These are phyloP conservation scores for Phytophthora foliorum DNA, from an alignment of 352 stramenopile genomes.

Conservation along the genomic window DNA sequence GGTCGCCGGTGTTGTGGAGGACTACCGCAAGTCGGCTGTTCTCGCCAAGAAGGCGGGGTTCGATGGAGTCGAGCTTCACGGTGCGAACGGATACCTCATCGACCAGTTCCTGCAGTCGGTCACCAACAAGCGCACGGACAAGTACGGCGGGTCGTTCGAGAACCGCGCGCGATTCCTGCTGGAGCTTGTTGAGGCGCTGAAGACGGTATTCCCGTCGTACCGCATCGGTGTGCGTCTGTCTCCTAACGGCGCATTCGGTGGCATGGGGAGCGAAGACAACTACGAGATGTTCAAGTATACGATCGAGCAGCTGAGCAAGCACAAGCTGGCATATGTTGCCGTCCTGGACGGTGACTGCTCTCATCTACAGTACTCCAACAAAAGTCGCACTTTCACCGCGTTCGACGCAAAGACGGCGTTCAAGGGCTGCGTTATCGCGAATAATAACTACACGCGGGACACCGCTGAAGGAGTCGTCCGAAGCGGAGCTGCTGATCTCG, in stretches of 20 bases:
- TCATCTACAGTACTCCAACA: slow-evolving; percentile 26
- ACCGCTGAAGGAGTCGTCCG: slow-evolving; percentile 43
- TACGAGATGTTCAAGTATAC: slow-evolving; percentile 48
- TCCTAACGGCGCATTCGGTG: slow-evolving; percentile 36
- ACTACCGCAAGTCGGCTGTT: slow-evolving; percentile 66
- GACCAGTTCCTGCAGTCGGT: slow-evolving; percentile 87
- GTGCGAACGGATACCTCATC: slow-evolving; percentile 92
- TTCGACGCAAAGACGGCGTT: slow-evolving; percentile 41
- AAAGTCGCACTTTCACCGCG: slow-evolving; percentile 33
- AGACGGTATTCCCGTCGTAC: slow-evolving; percentile 29
- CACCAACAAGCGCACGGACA: slow-evolving; percentile 82
- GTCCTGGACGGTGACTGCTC: slow-evolving; percentile 29
- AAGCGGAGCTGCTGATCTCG: slow-evolving; percentile 43
- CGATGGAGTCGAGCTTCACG: slow-evolving; percentile 66
- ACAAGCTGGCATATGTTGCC: slow-evolving; percentile 46
- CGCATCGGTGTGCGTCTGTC: slow-evolving; percentile 45
- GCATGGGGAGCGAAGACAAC: slow-evolving; percentile 54
- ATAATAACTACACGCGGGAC: slow-evolving; percentile 47
- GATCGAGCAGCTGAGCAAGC: slow-evolving; percentile 40
- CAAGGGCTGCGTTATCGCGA: slow-evolving; percentile 47
- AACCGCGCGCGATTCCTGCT: slow-evolving; percentile 62
- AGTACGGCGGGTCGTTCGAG: slow-evolving; percentile 44
- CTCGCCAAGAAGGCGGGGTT: slow-evolving; percentile 73
- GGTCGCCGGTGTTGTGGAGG: slow-evolving; percentile 63
- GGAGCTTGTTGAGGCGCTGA: slow-evolving; percentile 71